These are phyloP conservation scores for Hemisphaericaspora subhashii DNA, from an alignment of 1,139 yeast genomes.

Conservation along the genomic window DNA sequence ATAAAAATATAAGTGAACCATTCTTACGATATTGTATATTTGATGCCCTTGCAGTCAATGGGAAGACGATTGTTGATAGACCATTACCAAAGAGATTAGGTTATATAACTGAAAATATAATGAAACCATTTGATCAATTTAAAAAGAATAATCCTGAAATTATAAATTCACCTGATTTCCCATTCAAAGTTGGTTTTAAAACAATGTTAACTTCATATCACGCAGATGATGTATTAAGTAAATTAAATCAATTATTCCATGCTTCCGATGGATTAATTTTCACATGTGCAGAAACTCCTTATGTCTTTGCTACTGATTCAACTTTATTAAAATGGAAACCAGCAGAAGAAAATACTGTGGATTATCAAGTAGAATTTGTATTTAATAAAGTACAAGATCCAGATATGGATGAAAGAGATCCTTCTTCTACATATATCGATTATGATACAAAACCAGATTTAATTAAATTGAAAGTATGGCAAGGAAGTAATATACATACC, in stretches of 20 bases:
- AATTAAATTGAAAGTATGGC: conserved; percentile 70
- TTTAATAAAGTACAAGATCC: conserved; percentile 70
- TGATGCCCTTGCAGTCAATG: conserved; percentile 86
- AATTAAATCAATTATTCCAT: conserved; percentile 75
- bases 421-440: conserved; percentile 72
- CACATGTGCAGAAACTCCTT: conserved; percentile 88
- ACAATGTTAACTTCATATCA: conserved; percentile 84
- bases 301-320: conserved; percentile 83
- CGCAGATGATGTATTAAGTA: conserved; percentile 72
- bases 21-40: conserved; percentile 77
- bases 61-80: conserved; percentile 65
- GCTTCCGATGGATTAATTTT: conserved; percentile 92
- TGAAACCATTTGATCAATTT: conserved; percentile 75
- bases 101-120: conserved; percentile 78
- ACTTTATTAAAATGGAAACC: conserved; percentile 94
- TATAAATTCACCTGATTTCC: conserved; percentile 65
- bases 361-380: conserved; percentile 70
- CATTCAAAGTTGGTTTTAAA: conserved; percentile 83
- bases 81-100: conserved; percentile 82
- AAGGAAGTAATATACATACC: conserved; percentile 68
- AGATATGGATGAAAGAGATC: conserved; percentile 68
- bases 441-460: conserved; percentile 78
- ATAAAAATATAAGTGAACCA: conserved; percentile 47
- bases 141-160: conserved; percentile 70
- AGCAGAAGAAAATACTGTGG: conserved; percentile 90